Base-by-base conservation (phyloP, 179 eudicot genomes). In the Spergularia azorica region DNA sequence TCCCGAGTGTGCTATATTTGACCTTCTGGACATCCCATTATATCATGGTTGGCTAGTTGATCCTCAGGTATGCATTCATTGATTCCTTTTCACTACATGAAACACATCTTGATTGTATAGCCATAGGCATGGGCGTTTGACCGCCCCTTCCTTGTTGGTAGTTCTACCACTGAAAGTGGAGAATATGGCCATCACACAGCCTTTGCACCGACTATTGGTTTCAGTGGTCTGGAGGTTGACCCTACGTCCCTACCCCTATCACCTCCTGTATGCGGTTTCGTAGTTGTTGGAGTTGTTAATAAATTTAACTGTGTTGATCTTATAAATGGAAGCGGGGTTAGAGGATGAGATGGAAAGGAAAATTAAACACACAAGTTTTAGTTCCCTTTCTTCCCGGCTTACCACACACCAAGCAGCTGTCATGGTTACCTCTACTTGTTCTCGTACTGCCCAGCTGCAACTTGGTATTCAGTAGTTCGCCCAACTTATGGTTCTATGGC, bases 11-110 rank as follows among this genome's bases (percentile, higher is more conserved):
- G 93, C 98, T 65, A 95, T 95, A 80, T 95, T 92, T 83, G 96
- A 95, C 83, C 88, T 95, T 67, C 72, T 95, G 86, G 97, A 89
- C 79, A 95, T 95, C 77, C 96, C 98, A n/a, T 86, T 95, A n/a
- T 95, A 90, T 78, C 97, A 95, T 85, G 98, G 98, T 67, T 95
- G 98, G 98, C 85, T 95, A 72, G 89, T 95, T 82, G 98, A 95
- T 88, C 93, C 96, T 50, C 96, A 95, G 96, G 98, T 92, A 92
- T 76, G 82, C 67, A 36, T 32, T 18, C 43, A 65, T 46, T 20
- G 13, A n/a, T 67, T 66, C 11, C 16, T 38, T 64, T 67, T 56
- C n/a, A 32, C 60, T 39, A 16, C 3, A 13, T n/a, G 12, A 20
- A 57, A 21, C 26, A 20, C 36, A 39, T 36, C 38, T 52, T 39